Evolutionary conservation across 352 stramenopile species (phyloP), one percentile per base, ranked within the genome.

Genomic region (Phytophthora multivora): DNA sequence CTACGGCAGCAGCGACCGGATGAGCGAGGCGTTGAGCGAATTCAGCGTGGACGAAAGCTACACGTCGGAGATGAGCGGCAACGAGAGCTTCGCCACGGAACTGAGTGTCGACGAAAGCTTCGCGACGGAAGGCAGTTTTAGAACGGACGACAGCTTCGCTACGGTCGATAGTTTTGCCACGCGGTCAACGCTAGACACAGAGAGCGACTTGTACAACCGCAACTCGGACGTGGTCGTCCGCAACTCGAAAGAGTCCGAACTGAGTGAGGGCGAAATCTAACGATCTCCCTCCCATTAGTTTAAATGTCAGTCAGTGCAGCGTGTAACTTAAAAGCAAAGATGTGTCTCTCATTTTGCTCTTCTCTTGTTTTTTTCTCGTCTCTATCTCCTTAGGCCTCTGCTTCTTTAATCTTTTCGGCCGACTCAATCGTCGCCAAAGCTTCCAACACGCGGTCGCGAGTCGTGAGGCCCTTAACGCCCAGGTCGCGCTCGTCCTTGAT

Each of bases 401-500:
- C 28, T 33, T 31, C 26, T 31, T 33, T 33, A 33, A 33, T 33
- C 8, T 33, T 33, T 33, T 33, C 28, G 13, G 28, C 28, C 28
- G 28, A 33, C 28, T 33, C 28, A 33, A 33, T 33, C 7, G 28
- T 33, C 25, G 73, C 63, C 25, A 91, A 57, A 25, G 79, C 83
- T 16, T 80, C 77, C 2, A 67, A 51, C 51, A 93, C 80, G 51
- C 82, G 85, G 63, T 82, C 72, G 53, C 80, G 78, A 3, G 82
- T 80, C 40, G 65, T 57, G 25, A 86, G 70, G 8, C 82, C 84
- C 69, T 91, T 93, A 49, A 86, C 49, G 59, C 84, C 84, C 19
- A 91, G 80, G 7, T 91, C 79, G 45, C 66, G 83, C 58, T 97
- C 81, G 63, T 93, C 76, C 63, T 90, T 96, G 66, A 94, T 86